Conservation (phyloP, 2,329 filamentous ascomycete genomes). For the Rosellinia necatrix region DNA sequence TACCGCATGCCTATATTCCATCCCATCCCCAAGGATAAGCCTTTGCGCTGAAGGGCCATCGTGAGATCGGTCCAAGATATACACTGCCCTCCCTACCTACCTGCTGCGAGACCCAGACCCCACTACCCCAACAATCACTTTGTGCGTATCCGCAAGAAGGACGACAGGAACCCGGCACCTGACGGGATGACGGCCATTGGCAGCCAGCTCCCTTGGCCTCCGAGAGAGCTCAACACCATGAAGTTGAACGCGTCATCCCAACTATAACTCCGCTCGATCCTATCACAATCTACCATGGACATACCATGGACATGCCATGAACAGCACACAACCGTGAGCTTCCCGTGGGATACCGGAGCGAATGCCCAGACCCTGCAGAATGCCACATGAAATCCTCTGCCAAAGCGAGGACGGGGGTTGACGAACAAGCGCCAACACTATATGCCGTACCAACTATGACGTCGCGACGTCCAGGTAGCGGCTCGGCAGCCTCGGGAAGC, state of each 20-base stretch:
- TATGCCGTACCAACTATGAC: slow-evolving; percentile 19
- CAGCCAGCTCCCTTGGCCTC: not conserved
- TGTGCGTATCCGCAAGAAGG: slow-evolving; percentile 6
- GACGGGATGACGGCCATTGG: not conserved
- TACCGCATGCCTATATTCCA: not conserved
- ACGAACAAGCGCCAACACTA: not conserved
- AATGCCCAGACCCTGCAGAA: not conserved
- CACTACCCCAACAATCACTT: slow-evolving; percentile 6
- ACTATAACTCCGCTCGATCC: not conserved
- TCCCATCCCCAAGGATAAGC: slow-evolving; percentile 5
- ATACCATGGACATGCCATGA: not conserved
- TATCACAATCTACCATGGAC: not conserved
- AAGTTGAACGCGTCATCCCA: slow-evolving; percentile 10
- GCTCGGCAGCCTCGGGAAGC: slow-evolving; percentile 18
- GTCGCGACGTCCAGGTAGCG: slow-evolving; percentile 9
- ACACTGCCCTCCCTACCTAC: no score
- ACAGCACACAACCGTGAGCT: not conserved
- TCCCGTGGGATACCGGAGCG: not conserved
- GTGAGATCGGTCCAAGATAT: slow-evolving; percentile 3
- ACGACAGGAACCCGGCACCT: not conserved
- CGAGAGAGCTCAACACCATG: not conserved
- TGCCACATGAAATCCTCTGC: slow-evolving; percentile 6
- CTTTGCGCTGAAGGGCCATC: not conserved
- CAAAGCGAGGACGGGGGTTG: slow-evolving; percentile 1
- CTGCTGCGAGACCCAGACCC: no score